phyloP scores from a whole-genome alignment of 2,329 filamentous ascomycete genomes.

The Verticillium nonalfalfae region DNA sequence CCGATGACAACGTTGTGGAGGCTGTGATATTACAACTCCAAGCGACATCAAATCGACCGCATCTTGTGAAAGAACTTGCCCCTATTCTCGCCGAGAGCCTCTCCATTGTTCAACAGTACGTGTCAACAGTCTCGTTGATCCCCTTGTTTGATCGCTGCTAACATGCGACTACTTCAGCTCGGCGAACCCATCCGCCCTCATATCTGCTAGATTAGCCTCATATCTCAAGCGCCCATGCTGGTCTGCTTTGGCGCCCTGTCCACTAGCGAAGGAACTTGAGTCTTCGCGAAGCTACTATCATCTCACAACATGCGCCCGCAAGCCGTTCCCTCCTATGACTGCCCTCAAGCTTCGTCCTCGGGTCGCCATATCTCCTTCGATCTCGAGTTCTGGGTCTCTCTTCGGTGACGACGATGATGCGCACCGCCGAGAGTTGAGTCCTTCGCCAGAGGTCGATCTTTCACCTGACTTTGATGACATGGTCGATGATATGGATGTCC shows the following conservation, averaged over 20 bases:
- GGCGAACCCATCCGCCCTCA: conserved; percentile 89
- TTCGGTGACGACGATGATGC: conserved; percentile 55
- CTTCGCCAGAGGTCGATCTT: conserved; percentile 88
- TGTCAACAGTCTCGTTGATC: conserved; percentile 20
- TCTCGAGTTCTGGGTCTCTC: conserved; percentile 62
- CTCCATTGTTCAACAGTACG: conserved; percentile 86
- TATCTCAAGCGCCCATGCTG: conserved; percentile 84
- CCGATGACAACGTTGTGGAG: conserved; percentile 94
- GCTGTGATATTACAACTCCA: conserved; percentile 84
- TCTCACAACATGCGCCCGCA: conserved; percentile 79
- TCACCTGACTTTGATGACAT: conserved; percentile 79
- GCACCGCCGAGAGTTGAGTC: conserved; percentile 66
- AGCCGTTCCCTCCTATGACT: conserved; percentile 60
- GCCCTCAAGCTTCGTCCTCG: conserved; percentile 25
- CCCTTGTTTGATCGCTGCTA: neutral
- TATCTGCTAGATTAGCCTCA: conserved; percentile 82
- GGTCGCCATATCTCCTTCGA: conserved; percentile 73
- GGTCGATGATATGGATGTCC: conserved; percentile 53
- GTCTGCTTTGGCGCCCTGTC: conserved; percentile 74
- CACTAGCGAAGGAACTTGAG: conserved; percentile 87
- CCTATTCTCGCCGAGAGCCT: conserved; percentile 70
- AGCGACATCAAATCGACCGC: conserved; percentile 84
- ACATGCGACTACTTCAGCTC: conserved; percentile 54
- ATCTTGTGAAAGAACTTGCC: conserved; percentile 90
- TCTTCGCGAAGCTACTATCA: conserved; percentile 93